Evolutionary conservation across 2,329 filamentous ascomycete genomes (phyloP), one percentile per base, ranked within the genome.

Genomic region (Diplodia intermedia): DNA sequence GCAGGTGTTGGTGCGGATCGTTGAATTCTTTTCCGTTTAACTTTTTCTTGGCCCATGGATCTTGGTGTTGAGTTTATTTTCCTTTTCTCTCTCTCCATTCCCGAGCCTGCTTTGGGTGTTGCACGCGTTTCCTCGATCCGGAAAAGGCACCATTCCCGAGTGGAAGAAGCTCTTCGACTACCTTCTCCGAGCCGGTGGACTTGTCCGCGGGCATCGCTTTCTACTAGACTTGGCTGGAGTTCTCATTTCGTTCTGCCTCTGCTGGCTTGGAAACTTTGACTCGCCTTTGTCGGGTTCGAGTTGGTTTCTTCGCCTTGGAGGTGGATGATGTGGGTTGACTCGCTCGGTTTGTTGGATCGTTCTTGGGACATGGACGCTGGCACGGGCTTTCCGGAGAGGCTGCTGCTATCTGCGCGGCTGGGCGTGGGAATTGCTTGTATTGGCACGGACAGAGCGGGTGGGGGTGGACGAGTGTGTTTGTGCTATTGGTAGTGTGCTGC

Each of bases 181-280:
- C 36, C 12, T 20, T 9, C 6, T n/a, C 43, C 36, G 15, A 4
- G 14, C n/a, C 9, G 38, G 18, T n/a, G 40, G 50, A 54, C 33
- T 20, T 33, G 20, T 52, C 12, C 14, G 6, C 33, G 3, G 11
- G 33, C 26, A 20, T 26, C 5, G n/a, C 40, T 29, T 23, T 66
- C 14, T 54, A 15, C 14, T 54, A 15, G 23, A 38, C 40, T 38
- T 26, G 29, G 40, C n/a, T 66, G 31, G 62, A 56, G 54, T 55
- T 56, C 61, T 53, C 23, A 18, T 61, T 61, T 23, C 26, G 18
- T 65, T 18, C 56, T 47, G 9, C 31, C 36, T 60, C 26, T 26
- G 23, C 66, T 65, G 65, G 61, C 49, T 66, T 47, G 43, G 49
- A 69, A 53, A 69, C 71, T 71, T 73, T 65, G 72, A 73, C 71